Base-by-base conservation (phyloP, 768 basidiomycete species). In the Tulasnella calospora region DNA sequence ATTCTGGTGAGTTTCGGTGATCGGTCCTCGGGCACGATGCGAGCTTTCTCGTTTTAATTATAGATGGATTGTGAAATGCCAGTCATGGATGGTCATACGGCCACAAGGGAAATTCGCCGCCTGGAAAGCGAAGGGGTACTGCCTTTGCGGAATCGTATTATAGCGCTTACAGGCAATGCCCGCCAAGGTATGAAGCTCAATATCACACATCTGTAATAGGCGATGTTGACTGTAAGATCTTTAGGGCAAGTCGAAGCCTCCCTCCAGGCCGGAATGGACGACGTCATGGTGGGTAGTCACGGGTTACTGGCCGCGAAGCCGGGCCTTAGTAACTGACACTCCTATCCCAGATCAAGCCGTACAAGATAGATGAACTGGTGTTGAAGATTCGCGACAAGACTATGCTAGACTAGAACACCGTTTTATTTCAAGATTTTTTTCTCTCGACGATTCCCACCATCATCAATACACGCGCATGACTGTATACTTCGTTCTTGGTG, bases 51-150 rank as follows among this genome's bases (percentile, higher is more conserved):
- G 33, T 3, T 44, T 51, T 23, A 10, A 23, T 23, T 23, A 36
- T 21, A 82, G 82, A 82, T 81, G 82, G 82, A 82, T 73, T 81
- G 81, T 57, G 82, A 82, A 74, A 83, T 83, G 82, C 82, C 82
- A 35, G 80, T 82, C 46, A 81, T 82, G 81, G 79, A 79, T 47
- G 82, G 82, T 9, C 70, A 79, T 19, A 80, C 81, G 27, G 82
- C 82, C 6, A 80, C 78, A 13, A 71, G 79, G 17, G 80, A 81
- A 71, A 81, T 83, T 33, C 81, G 82, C 9, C 70, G 80, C 17
- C 40, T 83, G 30, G 82, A 83, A 79, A 46, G 44, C 19, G 76
- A 77, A 21, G 81, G 81, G n/a, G 71, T 46, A 27, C 27, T 83
- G 17, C 79, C 75, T 12, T 40, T 72, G 35, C 78, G 81, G 33